Evolutionary conservation across 345 rosid genomes (phyloP).

Genomic region (Triadica sebifera): DNA sequence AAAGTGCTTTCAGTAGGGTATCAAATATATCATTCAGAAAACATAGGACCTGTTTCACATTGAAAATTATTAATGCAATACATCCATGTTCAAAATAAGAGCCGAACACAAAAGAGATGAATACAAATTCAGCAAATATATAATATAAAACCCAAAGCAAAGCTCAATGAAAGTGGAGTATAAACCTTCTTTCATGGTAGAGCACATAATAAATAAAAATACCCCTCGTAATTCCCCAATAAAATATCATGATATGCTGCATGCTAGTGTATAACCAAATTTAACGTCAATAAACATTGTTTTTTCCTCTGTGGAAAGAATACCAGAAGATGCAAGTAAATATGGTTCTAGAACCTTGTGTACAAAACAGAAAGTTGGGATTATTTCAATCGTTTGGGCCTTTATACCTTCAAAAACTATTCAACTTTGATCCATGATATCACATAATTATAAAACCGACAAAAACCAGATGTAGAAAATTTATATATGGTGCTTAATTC

Average conservation of each 20-base stretch:
- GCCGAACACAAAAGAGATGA: constrained; percentile 1
- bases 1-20: constrained; percentile 78
- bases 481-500: neutral
- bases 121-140: neutral
- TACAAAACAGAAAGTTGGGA: neutral
- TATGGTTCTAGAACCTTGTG: neutral
- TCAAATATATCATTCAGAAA: constrained; percentile 83
- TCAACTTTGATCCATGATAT: neutral
- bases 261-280: neutral
- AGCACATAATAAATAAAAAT: neutral
- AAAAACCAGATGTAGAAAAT: neutral
- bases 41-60: constrained; percentile 62
- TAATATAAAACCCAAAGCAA: neutral
- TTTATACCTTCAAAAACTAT: neutral
- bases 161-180: neutral
- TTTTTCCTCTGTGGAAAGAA: neutral
- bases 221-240: neutral
- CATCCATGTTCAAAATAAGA: neutral
- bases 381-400: neutral
- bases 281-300: neutral
- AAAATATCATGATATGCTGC: neutral
- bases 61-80: constrained; percentile 6
- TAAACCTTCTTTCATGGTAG: neutral
- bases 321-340: constrained; percentile 4
- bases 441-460: neutral